Conservation (phyloP, 2,329 filamentous ascomycete species). For the Aspergillus cejpii region DNA sequence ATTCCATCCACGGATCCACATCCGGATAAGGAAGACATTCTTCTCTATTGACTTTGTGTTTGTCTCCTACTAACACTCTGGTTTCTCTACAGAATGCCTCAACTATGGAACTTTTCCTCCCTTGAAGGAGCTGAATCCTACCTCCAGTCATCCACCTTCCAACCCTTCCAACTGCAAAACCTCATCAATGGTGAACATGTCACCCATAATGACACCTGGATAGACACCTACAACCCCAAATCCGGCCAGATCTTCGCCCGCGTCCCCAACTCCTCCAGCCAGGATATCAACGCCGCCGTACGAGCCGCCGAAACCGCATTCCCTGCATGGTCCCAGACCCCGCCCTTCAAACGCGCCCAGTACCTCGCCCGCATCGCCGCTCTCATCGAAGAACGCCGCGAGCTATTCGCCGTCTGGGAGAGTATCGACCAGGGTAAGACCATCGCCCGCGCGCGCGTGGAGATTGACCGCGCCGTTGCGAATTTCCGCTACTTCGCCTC, state of each 20-base stretch:
- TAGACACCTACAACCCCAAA: slow-evolving; percentile 7
- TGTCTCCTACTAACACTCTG: too few relatives aligned
- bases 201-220: background rate
- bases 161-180: slow-evolving; percentile 8
- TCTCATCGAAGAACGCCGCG: slow-evolving; percentile 9
- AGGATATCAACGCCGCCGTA: slow-evolving; percentile 12
- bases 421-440: slow-evolving; percentile 17
- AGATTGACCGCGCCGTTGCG: slow-evolving; percentile 15
- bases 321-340: slow-evolving; percentile 10
- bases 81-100: background rate
- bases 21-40: too few relatives aligned
- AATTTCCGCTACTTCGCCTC: slow-evolving; percentile 15
- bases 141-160: slow-evolving; percentile 3
- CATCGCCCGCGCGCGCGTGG: slow-evolving; percentile 10
- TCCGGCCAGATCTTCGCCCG: slow-evolving; percentile 7
- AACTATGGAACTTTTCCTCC: slow-evolving; percentile 6
- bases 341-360: slow-evolving; percentile 10
- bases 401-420: slow-evolving; percentile 15
- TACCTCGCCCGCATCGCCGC: slow-evolving; percentile 11
- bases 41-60: too few relatives aligned
- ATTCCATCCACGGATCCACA: too few relatives aligned
- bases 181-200: slow-evolving; percentile 5
- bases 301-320: slow-evolving; percentile 13
- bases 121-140: slow-evolving; percentile 7
- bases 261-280: slow-evolving; percentile 7